A percentile compares a stretch with the other conserved stretches of the same genome.
phyloP scores from a whole-genome alignment of 768 basidiomycete genomes.

The Strobilomyces echinocephalus region DNA sequence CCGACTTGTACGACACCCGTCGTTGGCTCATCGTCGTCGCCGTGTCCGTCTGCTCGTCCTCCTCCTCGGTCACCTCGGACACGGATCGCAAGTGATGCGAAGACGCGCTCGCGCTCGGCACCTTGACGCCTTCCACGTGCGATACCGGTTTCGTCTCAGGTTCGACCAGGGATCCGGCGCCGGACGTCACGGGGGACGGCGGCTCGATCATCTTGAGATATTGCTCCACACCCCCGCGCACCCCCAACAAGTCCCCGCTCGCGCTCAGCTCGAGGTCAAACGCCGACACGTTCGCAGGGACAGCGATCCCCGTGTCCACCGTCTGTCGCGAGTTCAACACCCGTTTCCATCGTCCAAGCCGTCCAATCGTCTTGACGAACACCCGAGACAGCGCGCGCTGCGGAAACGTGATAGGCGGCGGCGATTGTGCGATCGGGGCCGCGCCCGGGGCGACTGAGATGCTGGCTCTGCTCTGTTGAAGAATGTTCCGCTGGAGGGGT shows the following conservation, averaged over 20 bases:
- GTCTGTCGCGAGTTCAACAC: conserved; percentile 53
- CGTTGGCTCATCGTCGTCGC: conserved; percentile 12
- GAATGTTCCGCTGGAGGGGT: conserved; percentile 48
- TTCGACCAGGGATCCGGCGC: not conserved
- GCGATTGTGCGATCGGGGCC: conserved; percentile 28
- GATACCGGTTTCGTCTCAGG: conserved; percentile 2
- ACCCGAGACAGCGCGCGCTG: conserved; percentile 68
- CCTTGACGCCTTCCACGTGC: conserved; percentile 7
- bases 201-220: conserved; percentile 57
- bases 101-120: not conserved
- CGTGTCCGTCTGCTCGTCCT: conserved; percentile 21
- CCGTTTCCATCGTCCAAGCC: conserved; percentile 77
- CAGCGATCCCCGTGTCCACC: conserved; percentile 33
- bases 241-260: conserved; percentile 56
- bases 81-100: conserved; percentile 27
- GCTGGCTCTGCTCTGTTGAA: conserved; percentile 41
- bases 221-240: conserved; percentile 60
- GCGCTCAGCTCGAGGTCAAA: conserved; percentile 65
- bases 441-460: conserved; percentile 24
- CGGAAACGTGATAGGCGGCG: conserved; percentile 41
- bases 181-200: conserved; percentile 21
- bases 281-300: conserved; percentile 52
- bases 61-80: conserved; percentile 31
- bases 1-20: conserved; percentile 22
- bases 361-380: conserved; percentile 77